Conservation (phyloP, 148 eudicot species). For the Spergularia bocconei region DNA sequence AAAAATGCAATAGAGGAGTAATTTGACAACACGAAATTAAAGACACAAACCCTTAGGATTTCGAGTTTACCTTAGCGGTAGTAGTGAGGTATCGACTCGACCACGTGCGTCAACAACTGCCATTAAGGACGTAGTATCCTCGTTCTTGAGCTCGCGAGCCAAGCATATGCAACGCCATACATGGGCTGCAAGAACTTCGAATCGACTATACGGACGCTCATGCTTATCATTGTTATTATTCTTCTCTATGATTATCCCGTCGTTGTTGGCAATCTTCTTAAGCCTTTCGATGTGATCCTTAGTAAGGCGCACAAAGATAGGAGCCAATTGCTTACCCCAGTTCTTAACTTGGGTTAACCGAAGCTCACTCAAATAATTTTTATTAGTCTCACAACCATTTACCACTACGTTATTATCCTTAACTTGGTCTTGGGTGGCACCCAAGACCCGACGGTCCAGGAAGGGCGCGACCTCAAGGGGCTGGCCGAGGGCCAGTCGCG, state of each 20-base stretch:
- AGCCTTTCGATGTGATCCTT: slow-evolving; percentile 34
- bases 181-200: slow-evolving; percentile 42
- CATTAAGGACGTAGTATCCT: slow-evolving; percentile 26
- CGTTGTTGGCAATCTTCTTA: slow-evolving; percentile 26
- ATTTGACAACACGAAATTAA: no score
- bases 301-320: slow-evolving; percentile 20
- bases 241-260: neutral
- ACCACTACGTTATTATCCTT: no score
- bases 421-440: no score
- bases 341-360: neutral
- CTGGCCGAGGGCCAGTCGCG: slow-evolving; percentile 40
- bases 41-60: neutral
- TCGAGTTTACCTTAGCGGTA: slow-evolving; percentile 21
- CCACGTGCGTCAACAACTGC: slow-evolving; percentile 28
- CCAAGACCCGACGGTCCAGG: slow-evolving; percentile 22
- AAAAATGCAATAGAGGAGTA: no score
- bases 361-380: neutral
- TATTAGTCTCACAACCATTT: neutral
- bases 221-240: slow-evolving; percentile 16
- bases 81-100: slow-evolving; percentile 40
- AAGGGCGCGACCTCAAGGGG: slow-evolving; percentile 18
- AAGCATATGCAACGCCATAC: slow-evolving; percentile 41
- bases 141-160: slow-evolving; percentile 31
- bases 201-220: slow-evolving; percentile 33
- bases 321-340: neutral